A percentile compares a stretch with the other conserved stretches of the same genome.
Evolutionary conservation across 768 basidiomycete species (phyloP).

Genomic region (Artomyces pyxidatus): DNA sequence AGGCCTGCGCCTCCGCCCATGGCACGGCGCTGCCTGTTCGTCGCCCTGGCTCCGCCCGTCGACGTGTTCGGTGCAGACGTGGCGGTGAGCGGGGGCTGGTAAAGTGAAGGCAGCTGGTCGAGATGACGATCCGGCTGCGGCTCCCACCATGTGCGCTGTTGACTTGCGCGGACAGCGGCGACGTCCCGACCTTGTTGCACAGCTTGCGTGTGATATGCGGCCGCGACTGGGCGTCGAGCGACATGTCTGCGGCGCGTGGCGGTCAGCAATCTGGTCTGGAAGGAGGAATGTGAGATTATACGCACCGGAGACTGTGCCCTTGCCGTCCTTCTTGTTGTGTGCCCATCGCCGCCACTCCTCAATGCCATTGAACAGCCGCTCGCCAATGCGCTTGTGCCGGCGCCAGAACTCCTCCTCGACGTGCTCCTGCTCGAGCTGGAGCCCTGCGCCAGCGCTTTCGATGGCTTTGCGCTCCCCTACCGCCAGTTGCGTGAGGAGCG

Average conservation of each 20-base stretch:
- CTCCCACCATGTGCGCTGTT: conserved; percentile 31
- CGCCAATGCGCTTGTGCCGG: conserved; percentile 66
- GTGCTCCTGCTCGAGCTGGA: conserved; percentile 67
- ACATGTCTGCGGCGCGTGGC: conserved; percentile 40
- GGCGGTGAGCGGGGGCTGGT: conserved; percentile 65
- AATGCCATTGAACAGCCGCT: conserved; percentile 74
- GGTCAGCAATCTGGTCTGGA: not conserved
- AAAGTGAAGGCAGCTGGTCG: conserved; percentile 81
- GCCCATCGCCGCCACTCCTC: conserved; percentile 74
- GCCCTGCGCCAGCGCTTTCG: conserved; percentile 64
- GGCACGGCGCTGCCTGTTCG: conserved; percentile 28
- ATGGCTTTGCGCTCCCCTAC: conserved; percentile 62
- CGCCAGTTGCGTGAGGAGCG: conserved; percentile 56
- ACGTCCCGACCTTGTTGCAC: conserved; percentile 68
- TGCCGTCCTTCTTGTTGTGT: conserved; percentile 83
- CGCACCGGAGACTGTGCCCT: conserved; percentile 66
- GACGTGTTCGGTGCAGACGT: conserved; percentile 30
- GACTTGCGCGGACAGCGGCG: conserved; percentile 42
- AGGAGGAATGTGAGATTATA: conserved; percentile 7
- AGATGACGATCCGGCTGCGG: conserved; percentile 32
- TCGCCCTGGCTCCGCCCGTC: conserved; percentile 15
- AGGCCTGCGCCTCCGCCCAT: conserved; percentile 37
- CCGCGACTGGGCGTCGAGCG: conserved; percentile 67
- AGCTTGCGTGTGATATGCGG: conserved; percentile 80
- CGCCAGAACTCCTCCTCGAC: conserved; percentile 80